Evolutionary conservation across 306 rosid genomes (phyloP), one percentile per base, ranked within the genome.

Genomic region (Sophora flavescens): DNA sequence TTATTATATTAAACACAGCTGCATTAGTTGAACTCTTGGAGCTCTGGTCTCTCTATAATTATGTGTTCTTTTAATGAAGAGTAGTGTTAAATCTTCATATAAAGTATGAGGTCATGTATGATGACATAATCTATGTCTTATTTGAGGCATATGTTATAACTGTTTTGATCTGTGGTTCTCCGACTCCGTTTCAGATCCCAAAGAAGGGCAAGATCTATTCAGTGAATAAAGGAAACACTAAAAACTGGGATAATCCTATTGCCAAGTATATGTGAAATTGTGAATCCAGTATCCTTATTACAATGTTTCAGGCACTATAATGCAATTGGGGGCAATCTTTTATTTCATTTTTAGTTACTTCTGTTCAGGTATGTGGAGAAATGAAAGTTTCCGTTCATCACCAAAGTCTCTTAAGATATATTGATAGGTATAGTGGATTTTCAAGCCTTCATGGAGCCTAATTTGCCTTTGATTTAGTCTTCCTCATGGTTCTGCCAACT

Each of bases 201-300:
- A 86, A 82, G 82, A 88, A 86, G 76, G 97, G 97, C 69, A 91
- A 89, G 76, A 91, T 91, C 45, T 91, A 91, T 80, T 91, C 97
- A 2, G 97, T 91, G 75, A 91, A 91, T 63, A 95, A 91, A 86
- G 97, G 97, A 84, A 91, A 91, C 76, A 95, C 95, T 7, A 89
- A 89, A 85, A 89, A 91, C 66, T 91, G 97, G 97, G 97, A 91
- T 77, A 86, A 78, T 63, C 91, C 97, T 7, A 91, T 93, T 0
- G 63, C 89, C 63, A 86, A 85, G 93, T 91, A 83, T 61, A 80
- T n/a, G n/a, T n/a, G n/a, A n/a, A n/a, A n/a, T n/a, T 76, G 68
- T 36, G 52, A 47, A 51, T 48, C 75, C 51, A 44, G 52, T 78
- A 60, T 35, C 9, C 28, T 8, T 15, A 32, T 6, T 17, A 2